Evolutionary conservation across 371 early-diverging fungal genomes (phyloP), one percentile per base, ranked within the genome.

Genomic region (Haplosporangium sp.): DNA sequence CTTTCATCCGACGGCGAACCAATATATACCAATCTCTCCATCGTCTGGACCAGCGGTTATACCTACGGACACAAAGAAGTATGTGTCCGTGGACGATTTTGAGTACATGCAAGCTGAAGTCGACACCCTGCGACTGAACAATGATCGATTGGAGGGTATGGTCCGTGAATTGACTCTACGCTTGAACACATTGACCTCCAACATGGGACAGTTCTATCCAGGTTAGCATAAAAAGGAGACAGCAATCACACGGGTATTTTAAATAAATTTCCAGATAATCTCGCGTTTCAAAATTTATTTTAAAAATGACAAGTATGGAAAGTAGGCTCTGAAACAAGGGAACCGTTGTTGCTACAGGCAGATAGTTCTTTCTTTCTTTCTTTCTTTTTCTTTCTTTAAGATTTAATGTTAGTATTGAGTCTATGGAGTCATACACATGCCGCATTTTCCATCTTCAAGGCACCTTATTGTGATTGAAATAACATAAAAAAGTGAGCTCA

Each of bases 41-140:
- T 72, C 77, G 52, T 37, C 67, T 15, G 60, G 64, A 6, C 35
- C 64, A n/a, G 37, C 74, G 10, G 60, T 45, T 4, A 65, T 58
- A 2, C 39, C 61, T 1, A 20, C 38, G 0, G 74, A 78, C n/a
- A 6, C 67, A 13, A 78, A 78, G 45, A 78, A 78, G 35, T 78
- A 73, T 66, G 79, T 69, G 20, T 74, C 79, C 19, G 44, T 47
- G 35, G 79, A 78, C 27, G 79, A 78, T 55, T 78, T 78, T 56
- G 79, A 78, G 71, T 78, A 78, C 71, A 78, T 78, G 79, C 79
- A 78, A 40, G 79, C 79, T 0, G 79, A 78, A n/a, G 79, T 78
- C 8, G 79, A 78, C 20, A 71, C 79, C 0, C 48, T 78, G 45
- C 66, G 79, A n/a, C 40, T 78, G 42, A 78, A 78, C 71, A 78